Percentiles rank a stretch among this genome's conserved stretches.
Evolutionary conservation across 2,329 filamentous ascomycete genomes (phyloP).

Genomic region (Fragosphaeria purpurea): DNA sequence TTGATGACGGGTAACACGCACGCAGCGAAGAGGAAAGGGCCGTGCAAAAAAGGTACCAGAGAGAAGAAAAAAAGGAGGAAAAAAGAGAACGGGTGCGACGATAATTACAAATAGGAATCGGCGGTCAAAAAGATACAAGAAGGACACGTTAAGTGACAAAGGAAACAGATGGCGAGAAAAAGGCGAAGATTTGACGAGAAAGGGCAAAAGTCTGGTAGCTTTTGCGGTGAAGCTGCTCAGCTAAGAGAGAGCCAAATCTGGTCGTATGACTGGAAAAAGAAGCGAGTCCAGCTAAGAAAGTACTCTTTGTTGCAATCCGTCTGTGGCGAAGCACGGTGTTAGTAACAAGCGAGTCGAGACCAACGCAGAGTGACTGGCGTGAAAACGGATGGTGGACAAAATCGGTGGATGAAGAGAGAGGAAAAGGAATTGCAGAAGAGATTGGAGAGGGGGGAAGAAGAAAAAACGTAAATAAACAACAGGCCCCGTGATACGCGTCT

Average conservation of each 20-base stretch:
- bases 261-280: neutral
- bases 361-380: neutral
- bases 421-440: neutral
- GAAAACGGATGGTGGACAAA: neutral
- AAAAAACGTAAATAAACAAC: neutral
- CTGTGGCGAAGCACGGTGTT: neutral
- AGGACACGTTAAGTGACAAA: neutral
- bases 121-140: neutral
- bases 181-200: neutral
- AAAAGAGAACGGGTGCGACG: neutral
- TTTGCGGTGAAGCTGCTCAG: too few relatives aligned
- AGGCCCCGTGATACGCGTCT: too few relatives aligned
- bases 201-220: neutral
- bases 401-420: neutral
- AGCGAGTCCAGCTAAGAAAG: neutral
- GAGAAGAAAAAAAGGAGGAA: neutral
- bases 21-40: too few relatives aligned
- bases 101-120: neutral
- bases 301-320: neutral
- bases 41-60: neutral
- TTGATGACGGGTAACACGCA: conserved; percentile 1
- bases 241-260: neutral
- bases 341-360: neutral
- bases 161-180: neutral
- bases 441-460: neutral